Base-by-base conservation (phyloP, 2,329 filamentous ascomycete species). In the Fusarium stilboides region DNA sequence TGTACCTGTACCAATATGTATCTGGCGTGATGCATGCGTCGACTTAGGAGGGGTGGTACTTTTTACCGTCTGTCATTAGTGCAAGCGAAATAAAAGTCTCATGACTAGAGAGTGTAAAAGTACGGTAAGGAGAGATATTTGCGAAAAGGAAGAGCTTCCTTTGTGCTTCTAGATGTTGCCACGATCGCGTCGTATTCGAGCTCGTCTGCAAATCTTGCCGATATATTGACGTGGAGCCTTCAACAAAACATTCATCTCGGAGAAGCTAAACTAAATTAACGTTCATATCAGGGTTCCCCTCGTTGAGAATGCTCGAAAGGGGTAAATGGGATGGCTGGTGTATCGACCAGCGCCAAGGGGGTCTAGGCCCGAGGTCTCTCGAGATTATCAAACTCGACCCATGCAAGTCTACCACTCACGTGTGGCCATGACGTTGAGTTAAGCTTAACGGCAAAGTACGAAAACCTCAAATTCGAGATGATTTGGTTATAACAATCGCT, bases 1-100 rank as follows among this genome's bases (percentile, higher is more conserved):
- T 65, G 62, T 65, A 65, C 39, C 36, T 42, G 43, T 50, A 40
- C n/a, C 24, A 44, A 26, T 19, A 24, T 17, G 43, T 46, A 39
- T 28, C 62, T 65, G 53, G 62, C 53, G 62, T 65, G 62, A 60
- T 65, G 61, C 42, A 49, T 65, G 61, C 60, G 61, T 65, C 46
- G 60, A 65, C 42, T 49, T 42, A 47, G 24, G 53, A 46, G 46
- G 53, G 53, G 46, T 49, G 61, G 60, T 60, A 44, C 42, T 24
- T 53, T 65, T 53, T 43, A 44, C 36, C 40, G 60, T 65, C 53
- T 65, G 45, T 59, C 54, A 49, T 53, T 42, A 65, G 61, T 52
- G 43, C 46, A 65, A 46, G 34, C 40, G 53, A 53, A 26, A 28
- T 42, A 17, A 40, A 47, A 60, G 62, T 65, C 62, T 59, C 36